A percentile compares a stretch with the other conserved stretches of the same genome.
Evolutionary conservation across 371 early-diverging fungal species (phyloP).

Genomic region (Smittium culicis): DNA sequence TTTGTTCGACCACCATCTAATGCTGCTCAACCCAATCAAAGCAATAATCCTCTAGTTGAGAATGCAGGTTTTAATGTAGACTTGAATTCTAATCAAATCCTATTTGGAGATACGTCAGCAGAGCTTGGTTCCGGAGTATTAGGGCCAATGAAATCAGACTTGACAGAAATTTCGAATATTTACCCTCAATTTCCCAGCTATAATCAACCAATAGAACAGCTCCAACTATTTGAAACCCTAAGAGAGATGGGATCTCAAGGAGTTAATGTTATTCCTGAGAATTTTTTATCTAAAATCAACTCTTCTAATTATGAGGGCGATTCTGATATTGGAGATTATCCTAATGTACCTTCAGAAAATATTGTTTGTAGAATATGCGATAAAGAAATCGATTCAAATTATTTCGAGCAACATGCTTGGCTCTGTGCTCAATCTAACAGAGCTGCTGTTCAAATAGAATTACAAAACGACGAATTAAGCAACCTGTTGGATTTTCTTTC

Average conservation of each 20-base stretch:
- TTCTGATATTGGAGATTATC: background rate
- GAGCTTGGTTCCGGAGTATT: background rate
- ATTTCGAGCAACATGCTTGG: slow-evolving; percentile 44
- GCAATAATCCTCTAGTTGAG: background rate
- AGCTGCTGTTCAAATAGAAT: slow-evolving; percentile 39
- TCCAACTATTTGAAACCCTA: background rate
- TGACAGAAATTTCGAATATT: background rate
- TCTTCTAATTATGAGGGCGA: slow-evolving; percentile 2
- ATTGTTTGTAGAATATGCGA: slow-evolving; percentile 52
- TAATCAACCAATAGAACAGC: background rate
- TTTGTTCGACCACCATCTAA: background rate
- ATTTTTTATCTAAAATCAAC: background rate
- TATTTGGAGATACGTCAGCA: background rate
- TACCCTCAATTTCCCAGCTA: background rate
- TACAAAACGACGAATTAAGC: slow-evolving; percentile 39
- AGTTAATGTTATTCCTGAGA: background rate
- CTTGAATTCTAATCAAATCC: no score
- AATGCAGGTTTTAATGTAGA: background rate
- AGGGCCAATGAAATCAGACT: background rate
- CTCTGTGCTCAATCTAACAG: slow-evolving; percentile 43
- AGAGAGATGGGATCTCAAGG: background rate
- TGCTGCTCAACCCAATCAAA: background rate
- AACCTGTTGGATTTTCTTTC: slow-evolving; percentile 29
- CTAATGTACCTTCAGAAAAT: slow-evolving; percentile 11
- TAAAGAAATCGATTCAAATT: slow-evolving; percentile 34